These are phyloP conservation scores for Peronospora tabacina DNA, from an alignment of 352 stramenopile species.

Conservation along the genomic window DNA sequence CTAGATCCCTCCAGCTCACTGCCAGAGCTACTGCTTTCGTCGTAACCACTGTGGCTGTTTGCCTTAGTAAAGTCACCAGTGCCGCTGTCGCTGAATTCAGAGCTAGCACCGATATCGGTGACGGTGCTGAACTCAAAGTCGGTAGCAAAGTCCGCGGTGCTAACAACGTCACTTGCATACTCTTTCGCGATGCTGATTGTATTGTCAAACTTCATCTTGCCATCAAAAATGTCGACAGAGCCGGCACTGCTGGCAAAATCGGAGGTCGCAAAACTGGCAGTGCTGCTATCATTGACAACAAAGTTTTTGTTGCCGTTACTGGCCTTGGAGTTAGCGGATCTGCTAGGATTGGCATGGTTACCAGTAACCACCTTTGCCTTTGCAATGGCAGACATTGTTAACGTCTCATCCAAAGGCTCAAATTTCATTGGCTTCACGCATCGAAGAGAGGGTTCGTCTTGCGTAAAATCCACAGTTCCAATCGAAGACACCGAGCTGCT, in stretches of 20 bases:
- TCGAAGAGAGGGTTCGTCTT: constrained; percentile 32
- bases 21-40: constrained; percentile 23
- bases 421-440: constrained; percentile 21
- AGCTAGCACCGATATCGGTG: constrained; percentile 7
- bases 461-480: constrained; percentile 50
- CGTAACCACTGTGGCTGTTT: constrained; percentile 12
- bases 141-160: constrained; percentile 10
- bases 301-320: constrained; percentile 26
- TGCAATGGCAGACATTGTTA: constrained; percentile 26
- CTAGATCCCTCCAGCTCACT: constrained; percentile 27
- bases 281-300: constrained; percentile 25
- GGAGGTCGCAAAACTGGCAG: constrained; percentile 16
- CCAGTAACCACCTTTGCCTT: constrained; percentile 8
- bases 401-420: constrained; percentile 31
- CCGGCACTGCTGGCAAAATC: constrained; percentile 30
- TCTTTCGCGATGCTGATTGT: constrained; percentile 14
- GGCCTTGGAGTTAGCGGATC: constrained; percentile 18
- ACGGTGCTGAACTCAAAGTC: constrained; percentile 15
- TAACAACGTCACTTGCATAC: constrained; percentile 12
- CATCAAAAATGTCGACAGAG: constrained; percentile 28
- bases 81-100: constrained; percentile 13
- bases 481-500: constrained; percentile 40
- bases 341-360: constrained; percentile 8
- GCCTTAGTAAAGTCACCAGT: constrained; percentile 17
- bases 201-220: constrained; percentile 22